phyloP scores from a whole-genome alignment of 1,284 basidiomycete genomes.

The Leccinum cinnamomeum region DNA sequence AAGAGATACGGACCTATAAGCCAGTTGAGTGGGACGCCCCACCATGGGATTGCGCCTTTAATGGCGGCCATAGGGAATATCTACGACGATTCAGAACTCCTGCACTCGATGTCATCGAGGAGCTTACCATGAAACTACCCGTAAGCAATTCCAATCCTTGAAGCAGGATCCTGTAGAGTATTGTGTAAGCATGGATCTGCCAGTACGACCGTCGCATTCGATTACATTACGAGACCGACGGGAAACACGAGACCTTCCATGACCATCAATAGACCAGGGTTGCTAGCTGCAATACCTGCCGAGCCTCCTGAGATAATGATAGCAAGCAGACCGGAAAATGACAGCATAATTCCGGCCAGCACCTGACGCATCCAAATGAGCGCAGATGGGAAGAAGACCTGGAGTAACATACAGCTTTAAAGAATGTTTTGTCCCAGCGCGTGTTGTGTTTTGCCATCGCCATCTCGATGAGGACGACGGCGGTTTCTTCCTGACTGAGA shows the following conservation, averaged over 20 bases:
- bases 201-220: neutral
- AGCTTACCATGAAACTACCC: conserved; percentile 63
- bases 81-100: conserved; percentile 33
- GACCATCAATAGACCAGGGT: conserved; percentile 68
- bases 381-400: neutral
- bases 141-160: conserved; percentile 60
- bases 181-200: neutral
- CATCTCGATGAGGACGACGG: conserved; percentile 54
- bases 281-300: conserved; percentile 45
- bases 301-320: conserved; percentile 64
- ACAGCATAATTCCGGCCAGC: conserved; percentile 68
- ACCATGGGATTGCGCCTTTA: conserved; percentile 64
- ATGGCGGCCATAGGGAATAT: conserved; percentile 66
- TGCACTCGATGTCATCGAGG: neutral
- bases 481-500: conserved; percentile 59
- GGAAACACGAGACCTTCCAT: conserved; percentile 70
- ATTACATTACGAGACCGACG: conserved; percentile 70
- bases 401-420: conserved; percentile 59
- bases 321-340: conserved; percentile 70
- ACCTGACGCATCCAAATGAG: conserved; percentile 41
- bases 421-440: conserved; percentile 57
- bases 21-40: conserved; percentile 68
- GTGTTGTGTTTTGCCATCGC: conserved; percentile 64
- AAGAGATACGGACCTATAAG: conserved; percentile 48
- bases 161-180: conserved; percentile 60